Percentiles rank a stretch among this genome's conserved stretches.
phyloP scores from a whole-genome alignment of 805 yeast species.

The Saccharomyces kudriavzevii region DNA sequence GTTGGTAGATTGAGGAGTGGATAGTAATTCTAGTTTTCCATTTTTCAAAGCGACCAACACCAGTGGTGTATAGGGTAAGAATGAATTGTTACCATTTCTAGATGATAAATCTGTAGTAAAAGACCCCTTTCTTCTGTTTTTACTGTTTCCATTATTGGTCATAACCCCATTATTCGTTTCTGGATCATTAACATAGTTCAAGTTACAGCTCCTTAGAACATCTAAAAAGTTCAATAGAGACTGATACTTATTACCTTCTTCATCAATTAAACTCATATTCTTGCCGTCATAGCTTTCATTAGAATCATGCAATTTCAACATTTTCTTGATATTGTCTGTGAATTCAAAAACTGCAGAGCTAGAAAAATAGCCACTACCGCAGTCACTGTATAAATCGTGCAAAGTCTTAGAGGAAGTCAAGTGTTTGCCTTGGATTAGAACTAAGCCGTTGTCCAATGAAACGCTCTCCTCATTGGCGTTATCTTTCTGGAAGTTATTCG shows the following conservation, averaged over 20 bases:
- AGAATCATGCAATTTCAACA: conserved; percentile 6
- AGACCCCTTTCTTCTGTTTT: neutral
- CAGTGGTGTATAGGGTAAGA: conserved; percentile 25
- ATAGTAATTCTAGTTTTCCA: conserved; percentile 62
- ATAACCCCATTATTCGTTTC: conserved; percentile 18
- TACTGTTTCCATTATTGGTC: conserved; percentile 1
- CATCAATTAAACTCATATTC: conserved; percentile 2
- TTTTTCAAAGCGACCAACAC: conserved; percentile 49
- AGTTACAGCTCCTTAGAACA: conserved; percentile 37
- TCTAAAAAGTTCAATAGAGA: conserved; percentile 27
- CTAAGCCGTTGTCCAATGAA: conserved; percentile 51
- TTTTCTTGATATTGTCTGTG: conserved; percentile 30
- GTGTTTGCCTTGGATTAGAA: conserved; percentile 45
- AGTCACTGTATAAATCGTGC: conserved; percentile 37
- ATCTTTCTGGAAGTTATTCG: neutral
- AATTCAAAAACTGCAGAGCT: conserved; percentile 34
- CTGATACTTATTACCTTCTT: conserved; percentile 11
- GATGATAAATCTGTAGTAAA: neutral
- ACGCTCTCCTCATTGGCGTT: conserved; percentile 12
- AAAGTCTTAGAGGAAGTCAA: conserved; percentile 55
- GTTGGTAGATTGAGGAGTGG: conserved; percentile 59
- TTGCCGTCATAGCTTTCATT: conserved; percentile 9
- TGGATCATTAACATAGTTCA: conserved; percentile 31
- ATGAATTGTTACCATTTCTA: neutral
- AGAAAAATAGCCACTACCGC: conserved; percentile 52